Evolutionary conservation across 1,284 basidiomycete species (phyloP).

Genomic region (Chondrostereum purpureum): DNA sequence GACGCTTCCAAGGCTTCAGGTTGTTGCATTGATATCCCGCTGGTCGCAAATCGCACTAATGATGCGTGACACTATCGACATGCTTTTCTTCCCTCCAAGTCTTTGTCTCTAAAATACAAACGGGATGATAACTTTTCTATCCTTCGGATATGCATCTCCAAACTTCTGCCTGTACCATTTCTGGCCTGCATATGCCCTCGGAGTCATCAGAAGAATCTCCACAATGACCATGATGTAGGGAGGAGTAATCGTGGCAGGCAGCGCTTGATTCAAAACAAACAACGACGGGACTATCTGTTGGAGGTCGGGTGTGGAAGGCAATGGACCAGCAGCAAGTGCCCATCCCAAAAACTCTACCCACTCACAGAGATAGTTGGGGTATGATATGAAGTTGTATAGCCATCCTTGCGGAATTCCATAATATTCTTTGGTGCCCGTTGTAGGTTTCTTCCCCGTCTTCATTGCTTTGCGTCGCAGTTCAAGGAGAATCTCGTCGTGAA

Average conservation of each 20-base stretch:
- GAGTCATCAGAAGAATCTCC: slow-evolving; percentile 71
- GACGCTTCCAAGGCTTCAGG: too few relatives aligned
- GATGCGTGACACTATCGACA: too few relatives aligned
- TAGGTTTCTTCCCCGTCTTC: slow-evolving; percentile 17
- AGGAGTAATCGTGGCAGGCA: slow-evolving; percentile 40
- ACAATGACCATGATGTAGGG: slow-evolving; percentile 73
- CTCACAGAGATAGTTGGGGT: slow-evolving; percentile 90
- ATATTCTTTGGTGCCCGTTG: slow-evolving; percentile 32
- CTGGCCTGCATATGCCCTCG: slow-evolving; percentile 76
- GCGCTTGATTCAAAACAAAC: slow-evolving; percentile 20
- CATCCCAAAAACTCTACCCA: slow-evolving; percentile 86
- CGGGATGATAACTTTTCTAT: slow-evolving; percentile 62
- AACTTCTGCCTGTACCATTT: slow-evolving; percentile 76
- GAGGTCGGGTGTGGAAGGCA: slow-evolving; percentile 15
- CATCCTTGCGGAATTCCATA: slow-evolving; percentile 83
- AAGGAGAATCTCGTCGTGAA: slow-evolving; percentile 85
- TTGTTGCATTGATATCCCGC: too few relatives aligned
- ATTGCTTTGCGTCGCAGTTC: slow-evolving; percentile 43
- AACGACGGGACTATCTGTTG: slow-evolving; percentile 13
- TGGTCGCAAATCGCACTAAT: too few relatives aligned
- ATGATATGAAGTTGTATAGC: slow-evolving; percentile 77
- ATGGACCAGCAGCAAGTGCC: slow-evolving; percentile 55
- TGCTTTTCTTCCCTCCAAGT: too few relatives aligned
- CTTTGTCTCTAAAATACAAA: slow-evolving; percentile 47
- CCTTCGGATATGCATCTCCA: slow-evolving; percentile 53